These are phyloP conservation scores for Aspergillus incahuasiensis DNA, from an alignment of 495 filamentous ascomycete species.

Conservation along the genomic window DNA sequence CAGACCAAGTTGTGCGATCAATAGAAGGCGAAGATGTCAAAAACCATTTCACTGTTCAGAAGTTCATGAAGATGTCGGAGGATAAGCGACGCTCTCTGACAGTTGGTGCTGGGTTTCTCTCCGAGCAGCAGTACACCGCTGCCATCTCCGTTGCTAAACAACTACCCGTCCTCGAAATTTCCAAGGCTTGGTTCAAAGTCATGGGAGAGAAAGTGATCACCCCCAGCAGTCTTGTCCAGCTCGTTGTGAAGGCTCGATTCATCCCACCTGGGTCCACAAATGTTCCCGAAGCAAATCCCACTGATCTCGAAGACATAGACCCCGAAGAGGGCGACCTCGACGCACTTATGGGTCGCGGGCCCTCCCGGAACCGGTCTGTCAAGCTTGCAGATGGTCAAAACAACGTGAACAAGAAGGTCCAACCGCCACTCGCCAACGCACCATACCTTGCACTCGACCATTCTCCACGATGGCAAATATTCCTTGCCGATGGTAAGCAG, in stretches of 20 bases:
- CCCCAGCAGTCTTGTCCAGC: slow-evolving; percentile 86
- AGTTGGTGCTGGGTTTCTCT: slow-evolving; percentile 64
- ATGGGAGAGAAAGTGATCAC: slow-evolving; percentile 89
- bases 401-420: slow-evolving; percentile 45
- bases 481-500: slow-evolving; percentile 88
- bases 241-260: slow-evolving; percentile 92
- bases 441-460: slow-evolving; percentile 88
- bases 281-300: slow-evolving; percentile 65
- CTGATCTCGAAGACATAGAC: slow-evolving; percentile 86
- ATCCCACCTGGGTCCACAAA: slow-evolving; percentile 76
- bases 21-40: slow-evolving; percentile 70
- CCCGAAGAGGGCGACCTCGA: slow-evolving; percentile 90
- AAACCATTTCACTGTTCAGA: slow-evolving; percentile 72
- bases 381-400: slow-evolving; percentile 55
- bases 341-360: slow-evolving; percentile 75
- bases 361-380: slow-evolving; percentile 51
- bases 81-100: slow-evolving; percentile 65
- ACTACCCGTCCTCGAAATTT: slow-evolving; percentile 76
- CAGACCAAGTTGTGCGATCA: slow-evolving; percentile 63
- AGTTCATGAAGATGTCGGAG: slow-evolving; percentile 80
- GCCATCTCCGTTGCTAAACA: slow-evolving; percentile 73
- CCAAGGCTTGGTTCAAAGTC: slow-evolving; percentile 97
- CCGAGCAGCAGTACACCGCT: slow-evolving; percentile 68
- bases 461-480: slow-evolving; percentile 85
- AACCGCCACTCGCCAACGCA: slow-evolving; percentile 79